Evolutionary conservation across 208 protist genomes (phyloP).

Genomic region (Crithidia fasciculata): DNA sequence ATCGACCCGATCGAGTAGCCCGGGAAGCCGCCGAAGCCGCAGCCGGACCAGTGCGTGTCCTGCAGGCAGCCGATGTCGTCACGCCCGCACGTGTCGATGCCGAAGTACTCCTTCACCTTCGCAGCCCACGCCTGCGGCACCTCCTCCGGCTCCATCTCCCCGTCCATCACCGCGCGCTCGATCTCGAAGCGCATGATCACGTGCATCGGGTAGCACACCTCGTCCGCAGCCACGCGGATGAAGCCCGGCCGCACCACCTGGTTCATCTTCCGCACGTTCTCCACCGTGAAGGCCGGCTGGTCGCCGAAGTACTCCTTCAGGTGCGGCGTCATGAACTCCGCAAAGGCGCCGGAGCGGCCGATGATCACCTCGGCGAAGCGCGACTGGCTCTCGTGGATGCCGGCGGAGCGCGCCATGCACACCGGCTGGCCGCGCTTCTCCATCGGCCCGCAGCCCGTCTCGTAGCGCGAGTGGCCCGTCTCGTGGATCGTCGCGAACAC

Average conservation of each 20-base stretch:
- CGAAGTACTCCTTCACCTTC: background rate
- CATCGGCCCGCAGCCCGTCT: background rate
- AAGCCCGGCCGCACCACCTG: background rate
- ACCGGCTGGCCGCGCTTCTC: background rate
- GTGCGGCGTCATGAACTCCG: background rate
- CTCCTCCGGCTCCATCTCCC: slow-evolving; percentile 18
- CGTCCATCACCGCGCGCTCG: background rate
- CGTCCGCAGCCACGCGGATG: background rate
- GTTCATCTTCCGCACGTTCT: background rate
- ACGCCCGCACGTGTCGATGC: background rate
- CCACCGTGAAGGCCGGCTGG: background rate
- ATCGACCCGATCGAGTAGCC: background rate
- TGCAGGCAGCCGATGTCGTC: background rate
- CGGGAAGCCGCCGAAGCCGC: background rate
- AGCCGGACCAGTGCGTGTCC: background rate
- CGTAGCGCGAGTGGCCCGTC: slow-evolving; percentile 12
- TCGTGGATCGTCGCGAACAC: slow-evolving; percentile 21
- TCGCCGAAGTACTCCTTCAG: background rate
- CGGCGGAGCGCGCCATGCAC: background rate
- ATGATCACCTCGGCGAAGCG: background rate
- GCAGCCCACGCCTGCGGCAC: background rate
- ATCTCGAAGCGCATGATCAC: background rate
- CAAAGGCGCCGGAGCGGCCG: background rate
- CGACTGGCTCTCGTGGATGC: background rate
- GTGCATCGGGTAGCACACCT: background rate